Evolutionary conservation across 768 basidiomycete species (phyloP).

Genomic region (Auricularia auricula-judae): DNA sequence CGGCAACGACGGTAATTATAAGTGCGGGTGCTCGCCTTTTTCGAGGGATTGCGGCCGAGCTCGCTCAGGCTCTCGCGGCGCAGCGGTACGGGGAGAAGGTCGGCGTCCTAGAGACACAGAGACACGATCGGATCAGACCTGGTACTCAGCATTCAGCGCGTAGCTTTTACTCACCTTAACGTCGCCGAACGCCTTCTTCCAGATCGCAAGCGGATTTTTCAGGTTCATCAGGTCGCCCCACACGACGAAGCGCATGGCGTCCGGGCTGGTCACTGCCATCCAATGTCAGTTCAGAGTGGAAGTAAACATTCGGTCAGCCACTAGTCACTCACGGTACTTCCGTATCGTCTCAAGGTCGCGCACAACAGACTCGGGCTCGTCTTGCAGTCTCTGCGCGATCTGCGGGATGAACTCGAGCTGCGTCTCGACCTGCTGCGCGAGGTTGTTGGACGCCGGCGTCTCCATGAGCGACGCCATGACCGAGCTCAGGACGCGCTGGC

Average conservation of each 20-base stretch:
- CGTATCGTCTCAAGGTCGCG: constrained; percentile 67
- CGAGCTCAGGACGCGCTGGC: constrained; percentile 65
- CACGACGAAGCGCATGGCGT: constrained; percentile 78
- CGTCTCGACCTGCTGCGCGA: constrained; percentile 54
- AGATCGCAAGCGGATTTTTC: constrained; percentile 58
- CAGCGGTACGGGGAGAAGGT: constrained; percentile 56
- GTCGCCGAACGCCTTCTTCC: background rate
- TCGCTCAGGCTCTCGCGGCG: constrained; percentile 59
- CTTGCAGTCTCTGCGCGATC: constrained; percentile 59
- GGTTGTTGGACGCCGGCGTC: constrained; percentile 57
- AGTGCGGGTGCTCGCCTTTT: constrained; percentile 38
- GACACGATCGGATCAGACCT: background rate
- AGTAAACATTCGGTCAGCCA: background rate
- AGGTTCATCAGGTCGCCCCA: constrained; percentile 74
- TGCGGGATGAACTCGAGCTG: constrained; percentile 74
- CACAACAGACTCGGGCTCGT: constrained; percentile 60
- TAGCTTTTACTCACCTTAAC: background rate
- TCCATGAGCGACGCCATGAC: constrained; percentile 57
- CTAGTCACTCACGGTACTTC: constrained; percentile 39
- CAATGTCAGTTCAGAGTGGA: background rate
- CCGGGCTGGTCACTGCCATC: constrained; percentile 63
- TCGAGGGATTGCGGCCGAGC: constrained; percentile 60
- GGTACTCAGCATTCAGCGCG: background rate
- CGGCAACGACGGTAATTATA: constrained; percentile 4
- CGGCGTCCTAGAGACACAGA: constrained; percentile 28